Percentiles rank a stretch among this genome's conserved stretches.
Evolutionary conservation across 2,329 filamentous ascomycete species (phyloP).

Genomic region (Diaporthe sp.): DNA sequence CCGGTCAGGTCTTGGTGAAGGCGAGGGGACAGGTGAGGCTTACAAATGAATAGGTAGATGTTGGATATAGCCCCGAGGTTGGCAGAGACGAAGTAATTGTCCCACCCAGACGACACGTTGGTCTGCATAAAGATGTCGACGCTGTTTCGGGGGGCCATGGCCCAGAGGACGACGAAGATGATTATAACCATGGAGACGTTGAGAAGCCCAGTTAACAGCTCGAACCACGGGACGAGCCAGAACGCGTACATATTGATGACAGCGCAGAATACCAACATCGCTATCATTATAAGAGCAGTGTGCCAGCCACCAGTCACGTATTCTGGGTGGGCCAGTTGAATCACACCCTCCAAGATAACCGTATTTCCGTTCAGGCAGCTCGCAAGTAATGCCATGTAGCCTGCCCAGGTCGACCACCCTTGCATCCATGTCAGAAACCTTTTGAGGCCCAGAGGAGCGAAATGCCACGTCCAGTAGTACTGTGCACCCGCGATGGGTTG

Average conservation of each 20-base stretch:
- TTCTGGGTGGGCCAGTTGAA: slow-evolving; percentile 36
- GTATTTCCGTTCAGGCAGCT: slow-evolving; percentile 49
- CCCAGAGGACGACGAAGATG: slow-evolving; percentile 37
- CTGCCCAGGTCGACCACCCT: slow-evolving; percentile 59
- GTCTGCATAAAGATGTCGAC: slow-evolving; percentile 25
- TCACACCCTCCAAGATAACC: slow-evolving; percentile 37
- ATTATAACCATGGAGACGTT: slow-evolving; percentile 35
- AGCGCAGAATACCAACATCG: slow-evolving; percentile 46
- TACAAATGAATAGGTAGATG: slow-evolving; percentile 51
- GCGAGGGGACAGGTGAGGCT: slow-evolving; percentile 11
- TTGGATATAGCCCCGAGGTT: slow-evolving; percentile 55
- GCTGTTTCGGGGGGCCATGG: slow-evolving; percentile 37
- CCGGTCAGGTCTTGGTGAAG: no score
- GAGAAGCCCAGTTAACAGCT: slow-evolving; percentile 53
- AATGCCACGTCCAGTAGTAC: slow-evolving; percentile 57
- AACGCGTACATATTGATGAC: slow-evolving; percentile 53
- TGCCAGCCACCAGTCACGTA: slow-evolving; percentile 50
- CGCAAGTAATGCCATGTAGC: slow-evolving; percentile 54
- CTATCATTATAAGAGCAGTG: slow-evolving; percentile 55
- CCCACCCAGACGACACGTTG: slow-evolving; percentile 37
- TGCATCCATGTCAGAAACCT: slow-evolving; percentile 40
- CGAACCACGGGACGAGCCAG: slow-evolving; percentile 55
- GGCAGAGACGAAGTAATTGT: slow-evolving; percentile 45
- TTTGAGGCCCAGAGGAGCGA: slow-evolving; percentile 2
- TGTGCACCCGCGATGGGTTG: slow-evolving; percentile 57